Base-by-base conservation (phyloP, 2,329 filamentous ascomycete species). In the Exophiala viscosa region DNA sequence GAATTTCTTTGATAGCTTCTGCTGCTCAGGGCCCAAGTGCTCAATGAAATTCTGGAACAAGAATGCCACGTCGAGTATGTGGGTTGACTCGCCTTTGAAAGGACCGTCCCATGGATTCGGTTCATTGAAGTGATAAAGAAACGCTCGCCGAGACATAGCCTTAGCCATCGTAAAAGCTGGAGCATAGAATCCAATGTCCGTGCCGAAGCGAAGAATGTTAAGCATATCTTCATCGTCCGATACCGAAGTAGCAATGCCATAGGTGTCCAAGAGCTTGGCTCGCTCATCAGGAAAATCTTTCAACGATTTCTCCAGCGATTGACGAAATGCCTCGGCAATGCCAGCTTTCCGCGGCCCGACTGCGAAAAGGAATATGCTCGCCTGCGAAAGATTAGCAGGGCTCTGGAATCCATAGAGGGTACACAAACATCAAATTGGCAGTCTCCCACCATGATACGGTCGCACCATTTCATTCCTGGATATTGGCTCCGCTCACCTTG, bases 371-470 rank as follows among this genome's bases (percentile, higher is more conserved):
- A n/a, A n/a, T n/a, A n/a, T n/a, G n/a, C n/a, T n/a, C n/a, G n/a
- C n/a, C n/a, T n/a, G n/a, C n/a, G n/a, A n/a, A n/a, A n/a, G n/a
- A n/a, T n/a, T n/a, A n/a, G n/a, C n/a, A n/a, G n/a, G n/a, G n/a
- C n/a, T n/a, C n/a, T n/a, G n/a, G n/a, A n/a, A n/a, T n/a, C n/a
- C n/a, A n/a, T n/a, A n/a, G n/a, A n/a, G n/a, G n/a, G n/a, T n/a
- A n/a, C n/a, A n/a, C n/a, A n/a, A n/a, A 45, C 73, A 65, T 79
- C 76, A 39, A 74, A 67, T 50, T 71, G 67, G 17, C 73, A 73
- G 50, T 77, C 71, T 7, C 76, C 77, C 32, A 79, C 70, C 50
- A 79, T 66, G 7, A 78, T 48, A 14, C 68, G 65, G 35, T 70
- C 61, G 54, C 74, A 78, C 75, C 76, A 79, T 7, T 65, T 62